Evolutionary conservation across 192 early-diverging fungal genomes (phyloP).

Genomic region (Gonapodya sp.): DNA sequence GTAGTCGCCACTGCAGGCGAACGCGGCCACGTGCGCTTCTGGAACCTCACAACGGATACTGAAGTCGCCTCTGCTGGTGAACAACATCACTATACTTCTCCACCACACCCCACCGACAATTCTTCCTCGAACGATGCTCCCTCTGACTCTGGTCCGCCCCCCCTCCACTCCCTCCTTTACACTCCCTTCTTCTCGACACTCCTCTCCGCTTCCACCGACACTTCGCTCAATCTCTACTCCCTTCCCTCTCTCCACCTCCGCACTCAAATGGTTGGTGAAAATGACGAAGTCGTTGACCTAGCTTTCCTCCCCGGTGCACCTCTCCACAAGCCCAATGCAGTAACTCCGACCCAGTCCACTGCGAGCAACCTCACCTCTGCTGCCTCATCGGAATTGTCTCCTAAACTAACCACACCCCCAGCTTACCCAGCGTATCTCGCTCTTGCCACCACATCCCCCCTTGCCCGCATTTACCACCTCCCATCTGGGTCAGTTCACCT

Average conservation of each 20-base stretch:
- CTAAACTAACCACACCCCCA: slow-evolving; percentile 19
- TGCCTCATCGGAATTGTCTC: slow-evolving; percentile 81
- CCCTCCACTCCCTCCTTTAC: neutral
- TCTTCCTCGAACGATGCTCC: neutral
- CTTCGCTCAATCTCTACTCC: slow-evolving; percentile 77
- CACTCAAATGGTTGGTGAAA: slow-evolving; percentile 85
- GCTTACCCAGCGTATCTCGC: slow-evolving; percentile 49
- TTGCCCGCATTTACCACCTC: neutral
- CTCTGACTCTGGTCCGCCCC: neutral
- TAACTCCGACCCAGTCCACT: neutral
- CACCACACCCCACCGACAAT: neutral
- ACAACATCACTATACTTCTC: neutral
- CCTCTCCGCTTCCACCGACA: slow-evolving; percentile 75
- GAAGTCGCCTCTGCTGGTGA: neutral
- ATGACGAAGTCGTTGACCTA: slow-evolving; percentile 90
- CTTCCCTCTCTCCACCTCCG: slow-evolving; percentile 19
- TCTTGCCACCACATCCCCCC: slow-evolving; percentile 50
- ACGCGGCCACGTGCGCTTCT: slow-evolving; percentile 68
- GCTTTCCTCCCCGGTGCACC: slow-evolving; percentile 55
- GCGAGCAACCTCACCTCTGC: slow-evolving; percentile 84
- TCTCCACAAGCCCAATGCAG: slow-evolving; percentile 23
- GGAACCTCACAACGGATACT: slow-evolving; percentile 49
- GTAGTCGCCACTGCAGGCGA: slow-evolving; percentile 83
- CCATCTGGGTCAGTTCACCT: slow-evolving; percentile 15
- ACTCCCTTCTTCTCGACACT: slow-evolving; percentile 20